These are phyloP conservation scores for Vigna angularis DNA, from an alignment of 306 rosid species.

Conservation along the genomic window DNA sequence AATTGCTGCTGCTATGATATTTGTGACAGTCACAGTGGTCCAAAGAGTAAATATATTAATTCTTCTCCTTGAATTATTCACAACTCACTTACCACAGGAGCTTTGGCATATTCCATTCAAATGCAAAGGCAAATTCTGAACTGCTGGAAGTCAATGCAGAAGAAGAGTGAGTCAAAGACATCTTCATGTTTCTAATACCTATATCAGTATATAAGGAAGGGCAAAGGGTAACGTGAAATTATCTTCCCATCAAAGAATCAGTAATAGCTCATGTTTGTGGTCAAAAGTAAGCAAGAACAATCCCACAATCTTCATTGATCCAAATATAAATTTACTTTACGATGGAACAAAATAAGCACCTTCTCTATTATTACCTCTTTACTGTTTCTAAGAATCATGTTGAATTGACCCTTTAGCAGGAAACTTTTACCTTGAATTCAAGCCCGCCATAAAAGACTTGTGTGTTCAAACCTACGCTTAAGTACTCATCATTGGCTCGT, in stretches of 20 bases:
- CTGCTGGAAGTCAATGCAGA: conserved; percentile 22
- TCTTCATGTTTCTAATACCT: conserved; percentile 2
- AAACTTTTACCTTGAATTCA: conserved; percentile 34
- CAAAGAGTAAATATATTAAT: conserved; percentile 31
- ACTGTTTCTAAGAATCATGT: conserved; percentile 22
- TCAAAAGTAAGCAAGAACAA: conserved; percentile 31
- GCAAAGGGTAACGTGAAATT: conserved; percentile 11
- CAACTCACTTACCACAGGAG: conserved; percentile 5
- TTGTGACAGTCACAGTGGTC: neutral
- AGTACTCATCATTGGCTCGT: neutral
- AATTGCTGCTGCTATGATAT: neutral
- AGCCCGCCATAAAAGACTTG: neutral
- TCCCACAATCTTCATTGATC: conserved; percentile 17
- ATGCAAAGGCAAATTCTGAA: neutral
- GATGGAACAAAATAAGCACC: neutral
- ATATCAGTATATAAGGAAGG: neutral
- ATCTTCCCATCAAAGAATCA: conserved; percentile 15
- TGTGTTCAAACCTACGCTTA: conserved; percentile 11
- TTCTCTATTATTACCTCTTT: conserved; percentile 7
- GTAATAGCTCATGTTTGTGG: neutral
- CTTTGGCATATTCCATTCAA: conserved; percentile 33
- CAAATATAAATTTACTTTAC: neutral
- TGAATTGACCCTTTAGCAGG: conserved; percentile 22
- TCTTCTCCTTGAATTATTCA: neutral
- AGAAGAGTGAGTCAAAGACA: conserved; percentile 30